A percentile compares a stretch with the other conserved stretches of the same genome.
phyloP scores from a whole-genome alignment of 495 filamentous ascomycete genomes.

The Haplographium delicatum region DNA sequence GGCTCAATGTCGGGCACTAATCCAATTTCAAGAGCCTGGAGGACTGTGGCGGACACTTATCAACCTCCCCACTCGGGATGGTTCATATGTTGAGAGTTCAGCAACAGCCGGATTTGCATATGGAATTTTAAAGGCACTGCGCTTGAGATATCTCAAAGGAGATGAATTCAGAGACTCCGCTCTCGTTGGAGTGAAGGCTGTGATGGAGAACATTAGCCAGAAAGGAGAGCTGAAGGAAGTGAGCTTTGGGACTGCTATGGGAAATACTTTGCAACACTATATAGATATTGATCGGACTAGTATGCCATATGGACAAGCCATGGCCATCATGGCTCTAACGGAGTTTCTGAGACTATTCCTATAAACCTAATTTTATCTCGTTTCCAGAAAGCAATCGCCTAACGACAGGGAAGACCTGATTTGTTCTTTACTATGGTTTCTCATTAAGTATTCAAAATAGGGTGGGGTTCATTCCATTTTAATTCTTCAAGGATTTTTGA shows the following conservation, averaged over 20 bases:
- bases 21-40: constrained; percentile 44
- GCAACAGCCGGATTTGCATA: constrained; percentile 74
- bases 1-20: constrained; percentile 57
- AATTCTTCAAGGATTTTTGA: too few relatives aligned
- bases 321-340: constrained; percentile 67
- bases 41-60: constrained; percentile 68
- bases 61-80: constrained; percentile 50
- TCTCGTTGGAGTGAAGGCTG: constrained; percentile 53
- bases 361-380: constrained; percentile 15
- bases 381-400: too few relatives aligned
- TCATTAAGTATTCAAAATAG: too few relatives aligned
- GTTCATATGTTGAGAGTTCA: constrained; percentile 63
- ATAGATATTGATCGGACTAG: constrained; percentile 61
- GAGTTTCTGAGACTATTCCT: constrained; percentile 59
- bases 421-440: too few relatives aligned
- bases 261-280: constrained; percentile 60
- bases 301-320: constrained; percentile 76
- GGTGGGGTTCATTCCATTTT: too few relatives aligned
- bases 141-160: constrained; percentile 57
- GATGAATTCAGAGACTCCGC: constrained; percentile 38
- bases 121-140: constrained; percentile 63
- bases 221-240: constrained; percentile 62
- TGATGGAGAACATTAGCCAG: constrained; percentile 52
- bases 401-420: too few relatives aligned
- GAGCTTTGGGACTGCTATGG: constrained; percentile 73